Conservation (phyloP, 2,329 filamentous ascomycete species). For the Emergomyces orientalis region DNA sequence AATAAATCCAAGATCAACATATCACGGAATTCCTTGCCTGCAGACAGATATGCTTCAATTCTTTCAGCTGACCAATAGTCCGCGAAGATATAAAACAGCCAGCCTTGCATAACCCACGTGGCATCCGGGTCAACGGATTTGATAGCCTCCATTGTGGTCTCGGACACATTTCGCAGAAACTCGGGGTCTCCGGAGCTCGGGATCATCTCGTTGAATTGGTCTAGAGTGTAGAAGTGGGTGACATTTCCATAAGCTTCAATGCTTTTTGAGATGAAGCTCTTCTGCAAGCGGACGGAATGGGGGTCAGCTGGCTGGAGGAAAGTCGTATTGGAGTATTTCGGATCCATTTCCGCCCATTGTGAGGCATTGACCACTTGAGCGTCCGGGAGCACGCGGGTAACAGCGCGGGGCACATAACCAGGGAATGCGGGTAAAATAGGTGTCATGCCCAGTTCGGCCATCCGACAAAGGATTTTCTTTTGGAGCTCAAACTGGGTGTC, state of each 20-base stretch:
- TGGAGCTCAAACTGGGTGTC: conserved; percentile 41
- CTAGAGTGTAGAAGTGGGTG: conserved; percentile 42
- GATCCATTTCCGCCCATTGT: conserved; percentile 37
- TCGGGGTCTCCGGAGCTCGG: conserved; percentile 37
- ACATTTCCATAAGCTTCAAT: conserved; percentile 41
- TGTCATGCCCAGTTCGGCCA: conserved; percentile 47
- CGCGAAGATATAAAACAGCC: conserved; percentile 41
- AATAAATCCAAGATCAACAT: conserved; percentile 46
- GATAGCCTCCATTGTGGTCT: background rate
- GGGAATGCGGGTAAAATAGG: background rate
- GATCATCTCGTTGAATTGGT: conserved; percentile 47
- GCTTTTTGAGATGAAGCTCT: conserved; percentile 41
- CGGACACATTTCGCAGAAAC: background rate
- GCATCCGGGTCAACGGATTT: conserved; percentile 42
- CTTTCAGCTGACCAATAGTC: conserved; percentile 43
- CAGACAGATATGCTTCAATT: conserved; percentile 41
- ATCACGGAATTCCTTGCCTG: conserved; percentile 34
- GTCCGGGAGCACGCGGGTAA: conserved; percentile 26
- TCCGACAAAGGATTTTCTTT: conserved; percentile 41
- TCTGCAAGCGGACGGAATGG: conserved; percentile 37
- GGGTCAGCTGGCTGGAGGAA: conserved; percentile 42
- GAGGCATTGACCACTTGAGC: conserved; percentile 38
- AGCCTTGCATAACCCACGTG: conserved; percentile 47
- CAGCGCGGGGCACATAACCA: background rate
- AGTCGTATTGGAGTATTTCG: conserved; percentile 38